These are phyloP conservation scores for Cladosporium sphaerospermum DNA, from an alignment of 2,329 filamentous ascomycete genomes.

Conservation along the genomic window DNA sequence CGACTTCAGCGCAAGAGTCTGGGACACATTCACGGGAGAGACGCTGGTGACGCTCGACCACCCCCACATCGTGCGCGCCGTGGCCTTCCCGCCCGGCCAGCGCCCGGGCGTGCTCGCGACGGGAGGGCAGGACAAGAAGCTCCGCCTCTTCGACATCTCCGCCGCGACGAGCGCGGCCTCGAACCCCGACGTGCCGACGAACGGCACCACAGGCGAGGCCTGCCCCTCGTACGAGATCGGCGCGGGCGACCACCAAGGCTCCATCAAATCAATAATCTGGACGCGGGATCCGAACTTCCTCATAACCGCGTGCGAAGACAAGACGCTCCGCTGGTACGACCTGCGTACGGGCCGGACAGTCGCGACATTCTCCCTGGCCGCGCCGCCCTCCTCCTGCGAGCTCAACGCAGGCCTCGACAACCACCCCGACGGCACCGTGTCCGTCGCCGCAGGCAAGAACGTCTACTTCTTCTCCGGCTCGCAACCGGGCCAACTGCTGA, in stretches of 20 bases:
- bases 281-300: constrained; percentile 71
- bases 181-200: neutral
- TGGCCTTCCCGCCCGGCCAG: constrained; percentile 69
- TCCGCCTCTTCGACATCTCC: constrained; percentile 84
- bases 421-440: constrained; percentile 62
- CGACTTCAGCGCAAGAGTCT: constrained; percentile 87
- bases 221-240: constrained; percentile 79
- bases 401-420: constrained; percentile 63
- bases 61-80: constrained; percentile 87
- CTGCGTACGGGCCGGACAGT: constrained; percentile 69
- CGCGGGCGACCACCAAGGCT: constrained; percentile 71
- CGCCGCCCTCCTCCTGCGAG: constrained; percentile 86
- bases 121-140: constrained; percentile 91
- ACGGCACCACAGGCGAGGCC: neutral
- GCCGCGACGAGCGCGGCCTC: constrained; percentile 31
- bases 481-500: constrained; percentile 63
- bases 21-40: constrained; percentile 94
- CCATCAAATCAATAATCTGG: constrained; percentile 97
- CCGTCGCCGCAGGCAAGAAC: constrained; percentile 88
- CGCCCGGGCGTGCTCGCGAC: constrained; percentile 72
- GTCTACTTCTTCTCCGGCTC: constrained; percentile 85
- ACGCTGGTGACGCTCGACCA: constrained; percentile 81
- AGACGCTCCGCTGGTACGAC: constrained; percentile 92
- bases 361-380: constrained; percentile 71
- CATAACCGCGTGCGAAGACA: constrained; percentile 85